Conservation (phyloP, 768 basidiomycete genomes). For the Candolleomyces efflorescens region DNA sequence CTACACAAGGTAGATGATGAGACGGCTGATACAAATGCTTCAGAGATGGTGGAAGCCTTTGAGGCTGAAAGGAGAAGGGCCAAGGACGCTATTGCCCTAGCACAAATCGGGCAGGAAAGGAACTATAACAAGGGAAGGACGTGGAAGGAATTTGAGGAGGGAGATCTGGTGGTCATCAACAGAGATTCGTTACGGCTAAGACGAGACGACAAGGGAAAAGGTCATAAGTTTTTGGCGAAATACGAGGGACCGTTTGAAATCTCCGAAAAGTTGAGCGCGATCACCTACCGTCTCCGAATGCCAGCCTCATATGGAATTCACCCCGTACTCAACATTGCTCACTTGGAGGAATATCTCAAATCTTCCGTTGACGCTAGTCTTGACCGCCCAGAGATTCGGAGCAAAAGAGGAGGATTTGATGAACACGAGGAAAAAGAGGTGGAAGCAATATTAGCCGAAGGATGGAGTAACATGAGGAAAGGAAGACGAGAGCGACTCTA, state of each 20-base stretch:
- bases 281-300: conserved; percentile 23
- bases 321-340: conserved; percentile 28
- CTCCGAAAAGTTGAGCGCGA: conserved; percentile 18
- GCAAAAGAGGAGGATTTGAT: too few relatives aligned
- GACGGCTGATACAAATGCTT: background rate
- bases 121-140: conserved; percentile 15
- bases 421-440: too few relatives aligned
- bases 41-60: too few relatives aligned
- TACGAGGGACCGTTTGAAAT: conserved; percentile 31
- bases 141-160: conserved; percentile 20
- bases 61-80: conserved; percentile 7
- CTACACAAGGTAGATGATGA: background rate
- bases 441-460: too few relatives aligned
- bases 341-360: too few relatives aligned
- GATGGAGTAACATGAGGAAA: too few relatives aligned
- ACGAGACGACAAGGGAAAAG: conserved; percentile 18
- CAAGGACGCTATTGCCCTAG: conserved; percentile 12
- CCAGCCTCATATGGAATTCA: conserved; percentile 26
- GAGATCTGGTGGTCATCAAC: conserved; percentile 24
- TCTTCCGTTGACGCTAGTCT: conserved; percentile 21
- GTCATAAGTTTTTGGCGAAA: conserved; percentile 21
- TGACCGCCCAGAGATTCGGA: conserved; percentile 2
- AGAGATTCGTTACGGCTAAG: conserved; percentile 18
- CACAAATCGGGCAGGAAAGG: conserved; percentile 9
- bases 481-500: too few relatives aligned